Evolutionary conservation across 176 grass and related monocot genomes (phyloP).

Genomic region (barley (Hordeum vulgare)): MorexV3_pseudomolecules_assembly NC_058518.1:71538017-71538516

Average conservation of each 20-base stretch:
- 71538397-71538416: background rate
- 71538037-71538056: background rate
- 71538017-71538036: background rate
- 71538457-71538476: background rate
- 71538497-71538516: background rate
- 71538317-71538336: background rate
- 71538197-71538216: no score
- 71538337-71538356: background rate
- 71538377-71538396: background rate
- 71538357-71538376: background rate
- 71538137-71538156: background rate
- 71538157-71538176: background rate
- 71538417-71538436: background rate
- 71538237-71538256: background rate
- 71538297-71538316: background rate
- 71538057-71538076: background rate
- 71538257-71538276: background rate
- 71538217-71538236: background rate
- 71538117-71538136: background rate
- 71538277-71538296: background rate
- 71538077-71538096: background rate
- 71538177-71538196: background rate
- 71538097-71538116: background rate
- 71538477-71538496: background rate
- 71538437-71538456: background rate